Base-by-base conservation (phyloP, 257 asterid species). In the Verbena officinalis region DNA sequence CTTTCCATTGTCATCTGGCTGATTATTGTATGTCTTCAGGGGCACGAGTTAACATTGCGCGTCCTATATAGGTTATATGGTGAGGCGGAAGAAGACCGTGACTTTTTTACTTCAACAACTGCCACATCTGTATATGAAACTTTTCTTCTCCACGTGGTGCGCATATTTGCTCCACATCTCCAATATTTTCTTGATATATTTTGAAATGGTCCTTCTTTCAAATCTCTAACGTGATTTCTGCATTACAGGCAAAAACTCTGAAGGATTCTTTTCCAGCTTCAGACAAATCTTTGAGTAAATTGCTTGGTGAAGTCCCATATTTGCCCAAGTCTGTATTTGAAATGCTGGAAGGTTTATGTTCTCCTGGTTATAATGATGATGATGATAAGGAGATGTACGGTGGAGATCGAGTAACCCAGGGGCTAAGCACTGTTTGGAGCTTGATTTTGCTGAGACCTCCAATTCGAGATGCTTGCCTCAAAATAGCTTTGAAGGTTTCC, bases 31-130 rank as follows among this genome's bases (percentile, higher is more conserved):
- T 82, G 73, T 81, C 84, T 81, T 70, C 95, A 94, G 99, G 99
- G 99, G 82, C 97, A 90, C 82, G 96, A 94, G 88, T 88, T 94
- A 87, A 90, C 99, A 38, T 80, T 90, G 80, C 95, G 84, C 67
- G 91, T 90, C 84, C 96, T 94, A 77, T 88, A 87, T 86, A 84
- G 93, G 88, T 77, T 94, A 68, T 90, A 78, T 94, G 96, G 99
- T 39, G 97, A 84, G 84, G 97, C 97, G 27, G 97, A 94, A 77
- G 94, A 73, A 73, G 96, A 88, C 70, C 92, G 83, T 53, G 99
- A 94, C 70, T 81, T 94, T 71, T 79, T 94, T 72, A 80, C 85
- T 69, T 90, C 99, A 21, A 86, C 96, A 65, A 82, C 91, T 57
- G 95, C 97, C 14, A 84, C 86, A 77, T 88, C 96, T 61, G 95